Conservation (phyloP, 371 early-diverging fungal genomes). For the Rhizopus stolonifer region DNA sequence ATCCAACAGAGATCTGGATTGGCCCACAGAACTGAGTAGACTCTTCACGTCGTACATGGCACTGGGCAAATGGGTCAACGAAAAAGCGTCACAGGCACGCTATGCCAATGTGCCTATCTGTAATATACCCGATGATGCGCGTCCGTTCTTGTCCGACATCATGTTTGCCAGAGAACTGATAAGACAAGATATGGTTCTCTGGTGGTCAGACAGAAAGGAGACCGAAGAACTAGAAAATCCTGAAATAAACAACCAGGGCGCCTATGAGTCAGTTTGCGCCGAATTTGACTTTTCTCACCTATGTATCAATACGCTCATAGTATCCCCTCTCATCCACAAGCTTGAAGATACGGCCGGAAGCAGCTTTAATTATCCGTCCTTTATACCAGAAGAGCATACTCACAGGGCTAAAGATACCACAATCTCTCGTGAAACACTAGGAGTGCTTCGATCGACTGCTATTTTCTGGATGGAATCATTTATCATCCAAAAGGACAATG, state of each 20-base stretch:
- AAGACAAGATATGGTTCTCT: conserved; percentile 77
- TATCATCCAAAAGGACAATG: no score
- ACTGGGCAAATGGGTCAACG: conserved; percentile 70
- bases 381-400: no score
- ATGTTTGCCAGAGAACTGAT: conserved; percentile 77
- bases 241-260: conserved; percentile 74
- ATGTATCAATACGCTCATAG: conserved; percentile 79
- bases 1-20: conserved; percentile 58
- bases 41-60: conserved; percentile 76
- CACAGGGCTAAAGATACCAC: conserved; percentile 48
- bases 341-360: conserved; percentile 63
- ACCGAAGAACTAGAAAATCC: conserved; percentile 77
- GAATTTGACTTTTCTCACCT: conserved; percentile 83
- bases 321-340: conserved; percentile 74
- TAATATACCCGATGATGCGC: conserved; percentile 82
- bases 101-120: conserved; percentile 90
- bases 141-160: conserved; percentile 82
- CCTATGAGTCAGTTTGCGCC: conserved; percentile 77
- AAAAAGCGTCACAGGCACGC: conserved; percentile 73
- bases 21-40: conserved; percentile 75
- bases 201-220: conserved; percentile 82
- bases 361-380: no score
- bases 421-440: conserved; percentile 69
- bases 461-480: conserved; percentile 67
- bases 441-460: conserved; percentile 74